Conservation (phyloP, 441 rosid genomes). For the Eutrema salsugineum region DNA sequence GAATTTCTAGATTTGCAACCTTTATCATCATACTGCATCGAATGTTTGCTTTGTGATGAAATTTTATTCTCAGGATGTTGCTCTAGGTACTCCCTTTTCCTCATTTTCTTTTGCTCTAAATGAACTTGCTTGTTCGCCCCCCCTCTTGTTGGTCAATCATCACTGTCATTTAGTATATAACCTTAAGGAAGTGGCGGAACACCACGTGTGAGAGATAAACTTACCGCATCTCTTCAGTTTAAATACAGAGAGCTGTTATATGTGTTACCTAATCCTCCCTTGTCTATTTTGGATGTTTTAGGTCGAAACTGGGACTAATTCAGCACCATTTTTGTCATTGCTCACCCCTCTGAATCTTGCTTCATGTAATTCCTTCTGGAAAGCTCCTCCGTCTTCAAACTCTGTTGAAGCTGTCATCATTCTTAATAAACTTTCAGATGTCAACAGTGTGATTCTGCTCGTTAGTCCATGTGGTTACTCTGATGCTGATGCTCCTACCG, state of each 20-base stretch:
- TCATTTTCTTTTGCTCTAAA: neutral
- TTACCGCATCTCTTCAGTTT: neutral
- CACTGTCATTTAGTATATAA: neutral
- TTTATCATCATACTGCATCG: neutral
- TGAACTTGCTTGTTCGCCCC: neutral
- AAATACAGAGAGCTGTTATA: neutral
- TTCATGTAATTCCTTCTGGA: constrained; percentile 67
- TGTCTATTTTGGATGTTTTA: constrained; percentile 29
- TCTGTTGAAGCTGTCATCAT: constrained; percentile 68
- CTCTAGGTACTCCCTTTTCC: neutral
- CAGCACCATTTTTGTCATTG: constrained; percentile 77
- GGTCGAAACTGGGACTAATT: constrained; percentile 87
- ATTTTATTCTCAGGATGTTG: neutral
- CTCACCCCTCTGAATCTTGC: constrained; percentile 71
- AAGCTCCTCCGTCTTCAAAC: constrained; percentile 68
- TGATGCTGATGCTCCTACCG: constrained; percentile 73
- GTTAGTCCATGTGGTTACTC: constrained; percentile 97
- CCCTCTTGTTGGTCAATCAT: neutral
- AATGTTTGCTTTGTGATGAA: neutral
- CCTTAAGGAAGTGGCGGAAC: neutral
- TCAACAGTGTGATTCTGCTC: constrained; percentile 74
- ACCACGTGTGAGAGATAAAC: neutral
- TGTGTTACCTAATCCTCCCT: constrained; percentile 3
- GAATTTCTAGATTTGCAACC: neutral
- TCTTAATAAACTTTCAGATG: constrained; percentile 79